Base-by-base conservation (phyloP, 2,329 filamentous ascomycete genomes). In the Colletotrichum siamense region DNA sequence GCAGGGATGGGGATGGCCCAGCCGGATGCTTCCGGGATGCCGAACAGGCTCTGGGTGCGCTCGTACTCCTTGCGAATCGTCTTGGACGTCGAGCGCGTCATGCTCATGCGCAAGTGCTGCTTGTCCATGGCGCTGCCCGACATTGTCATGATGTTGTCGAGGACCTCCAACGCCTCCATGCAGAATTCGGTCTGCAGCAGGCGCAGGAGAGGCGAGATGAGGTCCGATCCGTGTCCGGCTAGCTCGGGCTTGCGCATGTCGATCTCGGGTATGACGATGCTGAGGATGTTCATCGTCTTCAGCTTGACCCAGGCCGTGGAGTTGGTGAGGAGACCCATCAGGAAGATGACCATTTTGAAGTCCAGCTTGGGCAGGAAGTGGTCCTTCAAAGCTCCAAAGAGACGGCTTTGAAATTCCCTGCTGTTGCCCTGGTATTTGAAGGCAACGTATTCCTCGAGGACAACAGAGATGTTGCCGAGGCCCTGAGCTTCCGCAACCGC, bases 1-100 rank as follows among this genome's bases (percentile, higher is more conserved):
- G 96, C 96, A 18, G 97, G 97, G 83, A 98, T 92, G 0, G 97
- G 96, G 61, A 99, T 95, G 0, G 97, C 97, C 97, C 97, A 99
- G 3, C 97, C 97, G 18, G 95, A 97, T 26, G 96, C 94, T 82
- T 99, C 96, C 0, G 97, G 97, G 75, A 99, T 99, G 32, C 98
- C 98, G 83, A 99, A 99, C 39, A 99, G 87, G 81, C 96, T 98
- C 83, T 98, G 95, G 0, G 95, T 98, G 26, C 95, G 93, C 82
- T 98, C 96, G 80, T 98, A 99, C 85, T 99, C 96, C 83, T 98
- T 99, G 65, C 95, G 93, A 66, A 97, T 94, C 0, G 94, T 92
- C 80, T 95, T 94, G 1, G 96, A 97, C 4, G 96, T 95, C 2
- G 95, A 93, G 15, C 95, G 94, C 7, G 96, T 96, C 95, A 99